Evolutionary conservation across 2,329 filamentous ascomycete genomes (phyloP), one percentile per base, ranked within the genome.

Genomic region (Cladophialophora bantiana): DNA sequence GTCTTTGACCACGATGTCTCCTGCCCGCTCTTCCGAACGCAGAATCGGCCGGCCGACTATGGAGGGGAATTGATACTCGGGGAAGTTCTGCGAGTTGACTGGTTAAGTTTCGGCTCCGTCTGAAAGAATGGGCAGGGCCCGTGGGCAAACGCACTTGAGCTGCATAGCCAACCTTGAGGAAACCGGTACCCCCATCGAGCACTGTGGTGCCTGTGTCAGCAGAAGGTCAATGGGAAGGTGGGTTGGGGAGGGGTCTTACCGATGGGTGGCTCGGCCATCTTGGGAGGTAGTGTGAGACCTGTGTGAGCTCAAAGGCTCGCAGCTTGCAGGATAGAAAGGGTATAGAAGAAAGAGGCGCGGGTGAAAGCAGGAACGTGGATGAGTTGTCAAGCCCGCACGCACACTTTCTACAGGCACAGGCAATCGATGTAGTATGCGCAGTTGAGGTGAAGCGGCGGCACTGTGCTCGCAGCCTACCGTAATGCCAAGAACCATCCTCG

Each of bases 111-210:
- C 54, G 45, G 20, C 9, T 26, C 26, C 45, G 50, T 48, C 31
- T 13, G 4, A 13, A 40, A 40, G 45, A 40, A 18, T 18, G 35
- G 12, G 20, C 15, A 4, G 32, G 35, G 45, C 2, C 35, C 9
- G n/a, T 36, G 31, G 45, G 32, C 45, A n/a, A 64, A 71, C 83
- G 74, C 82, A 90, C 89, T 83, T 90, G 94, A 77, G 91, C 95
- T 77, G 95, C 95, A 85, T 98, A 99, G 81, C 95, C 95, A 83
- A 97, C 95, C 84, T 99, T 99, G 82, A 99, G 90, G 87, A 99
- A 99, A 82, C 95, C 95, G 79, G 95, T 99, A 82, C 95, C 95
- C 87, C 95, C 95, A 86, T 99, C 95, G 87, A 99, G 94, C 79
- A 99, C 95, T 98, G 79, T 68, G 55, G 31, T 59, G 66, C 70